phyloP scores from a whole-genome alignment of 768 basidiomycete genomes.

The Hericium erinaceus region DNA sequence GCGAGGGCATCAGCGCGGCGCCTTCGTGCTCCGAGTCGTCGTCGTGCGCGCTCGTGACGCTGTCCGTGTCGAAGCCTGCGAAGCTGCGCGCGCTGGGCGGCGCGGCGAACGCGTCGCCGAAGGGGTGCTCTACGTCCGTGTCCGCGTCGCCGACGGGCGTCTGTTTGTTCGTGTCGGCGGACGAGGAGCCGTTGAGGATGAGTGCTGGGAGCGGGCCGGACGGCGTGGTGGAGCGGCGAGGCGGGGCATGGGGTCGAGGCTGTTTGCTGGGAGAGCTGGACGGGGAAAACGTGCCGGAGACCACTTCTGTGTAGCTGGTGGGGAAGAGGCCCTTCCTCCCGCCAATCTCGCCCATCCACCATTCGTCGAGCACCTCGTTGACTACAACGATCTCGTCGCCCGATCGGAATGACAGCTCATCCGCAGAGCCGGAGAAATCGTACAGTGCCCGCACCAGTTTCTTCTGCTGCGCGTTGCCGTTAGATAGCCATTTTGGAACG shows the following conservation, averaged over 20 bases:
- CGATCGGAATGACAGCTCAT: slow-evolving; percentile 67
- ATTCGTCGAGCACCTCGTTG: slow-evolving; percentile 77
- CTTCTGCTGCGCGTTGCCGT: slow-evolving; percentile 3
- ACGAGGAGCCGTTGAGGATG: neutral
- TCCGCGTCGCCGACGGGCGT: slow-evolving; percentile 16
- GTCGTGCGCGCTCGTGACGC: slow-evolving; percentile 27
- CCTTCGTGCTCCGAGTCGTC: slow-evolving; percentile 41
- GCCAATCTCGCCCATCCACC: slow-evolving; percentile 80
- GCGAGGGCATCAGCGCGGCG: slow-evolving; percentile 22
- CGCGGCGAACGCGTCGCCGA: slow-evolving; percentile 35
- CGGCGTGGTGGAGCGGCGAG: neutral
- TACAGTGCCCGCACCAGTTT: slow-evolving; percentile 58
- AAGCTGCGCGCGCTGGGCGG: slow-evolving; percentile 29
- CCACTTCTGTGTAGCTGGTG: slow-evolving; percentile 54
- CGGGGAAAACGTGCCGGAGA: slow-evolving; percentile 10
- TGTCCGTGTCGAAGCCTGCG: slow-evolving; percentile 25
- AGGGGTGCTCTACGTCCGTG: slow-evolving; percentile 41
- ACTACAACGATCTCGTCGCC: slow-evolving; percentile 72
- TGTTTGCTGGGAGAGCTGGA: neutral
- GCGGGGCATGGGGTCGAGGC: neutral
- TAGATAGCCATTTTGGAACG: slow-evolving; percentile 27
- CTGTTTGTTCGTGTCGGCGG: neutral
- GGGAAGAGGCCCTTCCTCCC: slow-evolving; percentile 80
- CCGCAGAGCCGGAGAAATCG: slow-evolving; percentile 65
- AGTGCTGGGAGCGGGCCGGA: neutral